A percentile compares a stretch with the other conserved stretches of the same genome.
Evolutionary conservation across 257 asterid genomes (phyloP).

Genomic region (Ehretia macrophylla): DNA sequence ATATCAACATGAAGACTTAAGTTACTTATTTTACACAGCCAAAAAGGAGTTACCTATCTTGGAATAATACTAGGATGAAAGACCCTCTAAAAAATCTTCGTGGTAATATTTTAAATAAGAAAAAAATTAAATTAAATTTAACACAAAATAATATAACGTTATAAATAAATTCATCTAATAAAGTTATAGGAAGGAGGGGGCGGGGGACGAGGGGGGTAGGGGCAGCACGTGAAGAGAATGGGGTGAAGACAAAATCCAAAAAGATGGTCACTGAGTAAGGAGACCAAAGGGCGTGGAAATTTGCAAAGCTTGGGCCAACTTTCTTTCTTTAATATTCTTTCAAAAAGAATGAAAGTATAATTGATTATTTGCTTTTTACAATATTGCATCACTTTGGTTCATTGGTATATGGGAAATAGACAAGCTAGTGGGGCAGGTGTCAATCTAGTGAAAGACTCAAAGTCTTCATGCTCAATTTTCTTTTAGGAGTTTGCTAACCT

Average conservation of each 20-base stretch:
- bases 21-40: no score
- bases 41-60: no score
- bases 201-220: constrained; percentile 17
- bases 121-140: no score
- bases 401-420: neutral
- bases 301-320: constrained; percentile 16
- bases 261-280: constrained; percentile 16
- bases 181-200: constrained; percentile 5
- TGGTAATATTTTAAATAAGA: no score
- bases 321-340: constrained; percentile 4
- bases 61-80: no score
- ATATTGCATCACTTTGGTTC: neutral
- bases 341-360: constrained; percentile 6
- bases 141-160: no score
- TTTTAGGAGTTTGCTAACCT: neutral
- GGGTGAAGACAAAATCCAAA: constrained; percentile 41
- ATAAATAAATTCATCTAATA: no score
- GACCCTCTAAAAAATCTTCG: no score
- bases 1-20: no score
- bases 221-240: constrained; percentile 55
- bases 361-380: neutral
- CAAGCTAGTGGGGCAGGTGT: neutral
- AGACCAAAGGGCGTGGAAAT: constrained; percentile 22
- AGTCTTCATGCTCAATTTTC: neutral
- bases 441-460: neutral